Base-by-base conservation (phyloP, 805 yeast species). In the Ogataea kodamae region DNA sequence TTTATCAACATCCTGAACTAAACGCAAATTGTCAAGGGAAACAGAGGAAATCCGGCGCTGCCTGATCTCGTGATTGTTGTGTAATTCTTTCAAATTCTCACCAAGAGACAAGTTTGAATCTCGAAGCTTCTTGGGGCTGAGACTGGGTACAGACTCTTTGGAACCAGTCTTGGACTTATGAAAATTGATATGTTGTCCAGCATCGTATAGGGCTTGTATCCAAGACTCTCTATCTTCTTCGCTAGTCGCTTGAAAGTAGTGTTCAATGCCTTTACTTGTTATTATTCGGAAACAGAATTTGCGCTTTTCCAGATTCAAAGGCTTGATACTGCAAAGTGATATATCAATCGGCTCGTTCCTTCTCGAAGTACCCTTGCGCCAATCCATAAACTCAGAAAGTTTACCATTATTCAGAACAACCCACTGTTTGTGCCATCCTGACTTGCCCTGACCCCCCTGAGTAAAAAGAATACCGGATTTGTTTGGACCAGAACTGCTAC, bases 371-470 rank as follows among this genome's bases (percentile, higher is more conserved):
- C 86, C 86, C 36, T 69, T 74, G 47, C 89, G 72, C 92, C 95
- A 87, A 57, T 86, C 88, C 27, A 81, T 69, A 52, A 73, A 86
- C 51, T 86, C 92, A 26, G 68, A 65, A 25, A 87, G 61, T 38
- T 68, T 71, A 2, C 90, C 88, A n/a, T 76, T 73, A 9, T 73
- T 70, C 30, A 86, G 63, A 0, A 78, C 84, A 1, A 87, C 83
- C 89, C 95, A 84, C 54, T 81, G 88, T 49, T 85, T 86, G 55
- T 86, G 94, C 96, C 96, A 88, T 3, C 82, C 81, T 14, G 65
- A 72, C 39, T 72, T 73, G 0, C 78, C 76, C 37, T 73, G 76
- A 0, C 81, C 81, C 0, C 79, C 78, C 22, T 72, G 60, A 2
- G 75, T 67, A 48, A 72, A 76, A n/a, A 78, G 52, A 9, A 76